Base-by-base conservation (phyloP, 345 rosid genomes). In the Camelina hispida region DNA sequence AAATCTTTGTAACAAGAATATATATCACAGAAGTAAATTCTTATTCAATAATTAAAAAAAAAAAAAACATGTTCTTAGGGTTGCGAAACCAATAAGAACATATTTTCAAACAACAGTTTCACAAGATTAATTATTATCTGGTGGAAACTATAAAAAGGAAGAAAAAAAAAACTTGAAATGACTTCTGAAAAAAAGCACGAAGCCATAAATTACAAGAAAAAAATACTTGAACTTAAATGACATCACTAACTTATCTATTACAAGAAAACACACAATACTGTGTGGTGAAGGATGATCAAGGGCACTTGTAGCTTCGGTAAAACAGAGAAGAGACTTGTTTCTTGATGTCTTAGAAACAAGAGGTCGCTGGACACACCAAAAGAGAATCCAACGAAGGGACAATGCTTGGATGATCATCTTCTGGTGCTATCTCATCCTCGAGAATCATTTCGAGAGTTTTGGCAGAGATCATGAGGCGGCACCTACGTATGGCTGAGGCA, bases 381-480 rank as follows among this genome's bases (percentile, higher is more conserved):
- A 58, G 46, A 60, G 67, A 50, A 35, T 57, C 62, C 47, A 51
- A 17, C 4, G 53, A 16, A 61, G 20, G 56, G 35, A 10, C 8
- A 37, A 42, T 30, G 30, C 15, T 66, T 3, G 43, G 35, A 44
- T 52, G 40, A 11, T 20, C 56, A 34, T 62, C 64, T 47, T 44
- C 75, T 6, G 62, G 62, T 32, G 16, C 3, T 13, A 37, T 69
- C 59, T 76, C 75, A 35, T 76, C 75, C 66, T 76, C 80, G 20
- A 69, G 25, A 32, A 76, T 76, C 71, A 70, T 76, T 48, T 76
- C 80, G 14, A 76, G 80, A 43, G 57, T 69, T 53, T 56, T 54
- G 58, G 53, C 51, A 37, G 71, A 46, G 71, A 69, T 34, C 37
- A 34, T 69, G 79, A 68, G 54, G 43, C 75, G 70, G 59, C 64